Percentiles rank a stretch among this genome's conserved stretches.
These are phyloP conservation scores for Capsicum chinense DNA, from an alignment of 257 asterid species.

Conservation along the genomic window DNA sequence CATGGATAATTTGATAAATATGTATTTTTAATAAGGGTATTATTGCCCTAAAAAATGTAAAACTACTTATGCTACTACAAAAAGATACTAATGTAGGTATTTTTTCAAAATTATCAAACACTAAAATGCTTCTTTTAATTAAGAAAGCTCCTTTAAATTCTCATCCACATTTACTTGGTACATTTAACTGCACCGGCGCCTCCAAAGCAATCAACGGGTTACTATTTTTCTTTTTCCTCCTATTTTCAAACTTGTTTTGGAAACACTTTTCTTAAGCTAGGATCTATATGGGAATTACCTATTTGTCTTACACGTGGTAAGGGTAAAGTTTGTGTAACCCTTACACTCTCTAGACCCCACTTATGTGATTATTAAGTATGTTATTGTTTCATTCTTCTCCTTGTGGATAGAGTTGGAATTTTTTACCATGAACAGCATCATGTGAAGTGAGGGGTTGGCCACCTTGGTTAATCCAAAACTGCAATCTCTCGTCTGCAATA, in stretches of 20 bases:
- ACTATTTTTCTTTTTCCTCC: not conserved
- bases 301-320: not conserved
- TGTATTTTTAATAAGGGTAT: not conserved
- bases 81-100: not conserved
- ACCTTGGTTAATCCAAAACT: slow-evolving; percentile 74
- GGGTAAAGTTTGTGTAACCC: not conserved
- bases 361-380: no score
- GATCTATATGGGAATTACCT: not conserved
- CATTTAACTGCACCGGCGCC: not conserved
- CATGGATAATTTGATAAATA: not conserved
- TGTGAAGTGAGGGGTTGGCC: slow-evolving; percentile 57
- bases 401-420: not conserved
- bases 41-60: not conserved
- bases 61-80: not conserved
- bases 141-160: not conserved
- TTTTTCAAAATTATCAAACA: not conserved
- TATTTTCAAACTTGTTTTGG: not conserved
- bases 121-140: no score
- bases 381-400: not conserved
- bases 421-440: slow-evolving; percentile 80
- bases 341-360: no score
- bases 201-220: not conserved
- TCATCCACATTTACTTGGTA: not conserved
- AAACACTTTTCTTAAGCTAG: not conserved
- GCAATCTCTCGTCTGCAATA: slow-evolving; percentile 78